These are phyloP conservation scores for Chrysosphaeria jannelii DNA, from an alignment of 2,329 filamentous ascomycete species.

Conservation along the genomic window DNA sequence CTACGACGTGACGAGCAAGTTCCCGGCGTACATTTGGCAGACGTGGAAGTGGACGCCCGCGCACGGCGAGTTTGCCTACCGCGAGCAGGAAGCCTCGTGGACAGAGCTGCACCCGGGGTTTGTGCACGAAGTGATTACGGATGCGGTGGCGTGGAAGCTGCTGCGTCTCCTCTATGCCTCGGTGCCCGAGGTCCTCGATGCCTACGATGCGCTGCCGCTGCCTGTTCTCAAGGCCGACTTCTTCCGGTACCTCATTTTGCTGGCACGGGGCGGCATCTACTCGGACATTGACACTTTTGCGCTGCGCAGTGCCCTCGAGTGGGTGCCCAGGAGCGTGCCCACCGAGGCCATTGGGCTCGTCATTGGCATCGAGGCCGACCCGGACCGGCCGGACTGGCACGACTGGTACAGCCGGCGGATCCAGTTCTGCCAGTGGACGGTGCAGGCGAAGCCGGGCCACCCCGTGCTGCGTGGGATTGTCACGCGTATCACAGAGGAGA, in stretches of 20 bases:
- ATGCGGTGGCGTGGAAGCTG: slow-evolving; percentile 53
- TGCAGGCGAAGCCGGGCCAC: slow-evolving; percentile 82
- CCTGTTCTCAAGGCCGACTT: slow-evolving; percentile 55
- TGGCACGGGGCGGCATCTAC: slow-evolving; percentile 37
- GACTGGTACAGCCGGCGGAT: slow-evolving; percentile 91
- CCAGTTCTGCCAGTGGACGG: slow-evolving; percentile 98
- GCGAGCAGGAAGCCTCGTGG: slow-evolving; percentile 72
- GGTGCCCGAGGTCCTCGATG: slow-evolving; percentile 48
- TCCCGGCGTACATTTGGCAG: slow-evolving; percentile 97
- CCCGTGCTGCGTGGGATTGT: slow-evolving; percentile 74
- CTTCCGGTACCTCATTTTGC: slow-evolving; percentile 42
- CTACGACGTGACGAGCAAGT: slow-evolving; percentile 66
- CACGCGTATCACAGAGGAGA: slow-evolving; percentile 55
- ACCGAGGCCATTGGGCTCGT: slow-evolving; percentile 56
- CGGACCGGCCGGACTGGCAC: slow-evolving; percentile 72
- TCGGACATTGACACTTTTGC: slow-evolving; percentile 78
- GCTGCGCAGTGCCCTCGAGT: slow-evolving; percentile 54
- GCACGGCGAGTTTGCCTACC: slow-evolving; percentile 49
- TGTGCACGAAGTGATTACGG: slow-evolving; percentile 90
- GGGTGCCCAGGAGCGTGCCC: slow-evolving; percentile 57
- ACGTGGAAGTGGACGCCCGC: slow-evolving; percentile 80
- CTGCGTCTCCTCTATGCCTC: slow-evolving; percentile 66
- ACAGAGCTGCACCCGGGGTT: slow-evolving; percentile 65
- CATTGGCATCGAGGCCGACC: slow-evolving; percentile 86
- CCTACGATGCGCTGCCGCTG: slow-evolving; percentile 41